Evolutionary conservation across 164 flowering plant species (phyloP).

Genomic region (Sedum album): DNA sequence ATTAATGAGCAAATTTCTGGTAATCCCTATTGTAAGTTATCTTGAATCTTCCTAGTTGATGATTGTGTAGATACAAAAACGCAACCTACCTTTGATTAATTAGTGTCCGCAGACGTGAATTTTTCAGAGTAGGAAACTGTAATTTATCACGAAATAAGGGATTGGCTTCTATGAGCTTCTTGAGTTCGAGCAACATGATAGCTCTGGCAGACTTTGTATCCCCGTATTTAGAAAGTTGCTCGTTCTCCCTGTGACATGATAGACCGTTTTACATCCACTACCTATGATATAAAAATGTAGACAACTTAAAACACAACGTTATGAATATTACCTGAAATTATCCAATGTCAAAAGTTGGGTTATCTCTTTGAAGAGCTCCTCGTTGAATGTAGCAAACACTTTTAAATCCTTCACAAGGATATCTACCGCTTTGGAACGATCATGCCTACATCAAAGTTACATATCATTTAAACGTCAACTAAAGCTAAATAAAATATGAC

Average conservation of each 20-base stretch:
- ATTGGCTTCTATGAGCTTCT: constrained; percentile 82
- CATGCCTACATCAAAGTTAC: constrained; percentile 43
- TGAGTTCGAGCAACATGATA: constrained; percentile 67
- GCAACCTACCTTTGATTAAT: constrained; percentile 67
- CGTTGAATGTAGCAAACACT: constrained; percentile 75
- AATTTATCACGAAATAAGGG: constrained; percentile 81
- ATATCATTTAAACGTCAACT: background rate
- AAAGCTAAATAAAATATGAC: background rate
- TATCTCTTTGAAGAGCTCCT: constrained; percentile 78
- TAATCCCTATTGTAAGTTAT: background rate
- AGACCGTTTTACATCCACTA: background rate
- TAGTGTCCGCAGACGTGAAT: constrained; percentile 65
- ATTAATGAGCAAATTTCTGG: background rate
- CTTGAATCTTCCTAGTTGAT: background rate
- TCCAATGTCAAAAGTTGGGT: constrained; percentile 75
- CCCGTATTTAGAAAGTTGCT: constrained; percentile 78
- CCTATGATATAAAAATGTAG: background rate
- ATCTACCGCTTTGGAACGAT: constrained; percentile 72
- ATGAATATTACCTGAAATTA: constrained; percentile 52
- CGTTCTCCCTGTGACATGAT: constrained; percentile 51
- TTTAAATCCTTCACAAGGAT: constrained; percentile 76
- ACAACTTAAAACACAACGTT: background rate
- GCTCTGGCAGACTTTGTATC: constrained; percentile 81
- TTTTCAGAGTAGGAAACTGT: constrained; percentile 62
- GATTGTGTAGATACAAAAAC: background rate